Evolutionary conservation across 768 basidiomycete species (phyloP).

Genomic region (Clavulina sp.): DNA sequence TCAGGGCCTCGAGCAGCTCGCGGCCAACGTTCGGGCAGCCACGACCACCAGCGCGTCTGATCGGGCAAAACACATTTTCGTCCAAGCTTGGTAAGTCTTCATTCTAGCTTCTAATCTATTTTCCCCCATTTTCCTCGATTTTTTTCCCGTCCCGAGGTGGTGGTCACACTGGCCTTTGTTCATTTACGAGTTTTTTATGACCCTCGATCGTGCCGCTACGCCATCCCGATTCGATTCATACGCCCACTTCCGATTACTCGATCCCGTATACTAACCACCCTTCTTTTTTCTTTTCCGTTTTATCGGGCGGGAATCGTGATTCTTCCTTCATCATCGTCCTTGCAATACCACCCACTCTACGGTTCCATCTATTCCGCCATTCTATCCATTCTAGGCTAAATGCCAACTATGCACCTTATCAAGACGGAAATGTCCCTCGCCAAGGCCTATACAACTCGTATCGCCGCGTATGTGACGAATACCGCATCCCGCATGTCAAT

Average conservation of each 20-base stretch:
- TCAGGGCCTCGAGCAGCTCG: slow-evolving; percentile 67
- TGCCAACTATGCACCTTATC: slow-evolving; percentile 79
- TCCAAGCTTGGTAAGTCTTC: slow-evolving; percentile 65
- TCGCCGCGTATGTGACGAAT: slow-evolving; percentile 77
- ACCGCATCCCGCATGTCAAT: slow-evolving; percentile 87
- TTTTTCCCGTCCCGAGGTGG: neutral
- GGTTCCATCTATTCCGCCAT: too few relatives aligned
- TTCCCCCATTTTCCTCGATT: neutral
- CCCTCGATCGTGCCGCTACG: neutral
- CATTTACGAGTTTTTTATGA: slow-evolving; percentile 1
- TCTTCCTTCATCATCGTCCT: slow-evolving; percentile 9
- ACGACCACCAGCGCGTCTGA: slow-evolving; percentile 86
- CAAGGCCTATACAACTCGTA: slow-evolving; percentile 92
- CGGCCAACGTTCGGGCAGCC: slow-evolving; percentile 70
- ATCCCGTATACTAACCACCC: neutral
- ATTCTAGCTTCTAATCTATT: neutral
- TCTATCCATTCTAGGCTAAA: slow-evolving; percentile 52
- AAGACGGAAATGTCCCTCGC: slow-evolving; percentile 83
- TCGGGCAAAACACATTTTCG: slow-evolving; percentile 81
- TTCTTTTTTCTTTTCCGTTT: neutral
- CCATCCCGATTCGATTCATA: slow-evolving; percentile 2
- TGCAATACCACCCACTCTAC: slow-evolving; percentile 7
- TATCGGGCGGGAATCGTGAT: neutral
- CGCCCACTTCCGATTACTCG: neutral
- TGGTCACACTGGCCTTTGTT: slow-evolving; percentile 4